A percentile compares a stretch with the other conserved stretches of the same genome.
phyloP scores from a whole-genome alignment of 495 filamentous ascomycete species.

The Apiosordaria backusii region DNA sequence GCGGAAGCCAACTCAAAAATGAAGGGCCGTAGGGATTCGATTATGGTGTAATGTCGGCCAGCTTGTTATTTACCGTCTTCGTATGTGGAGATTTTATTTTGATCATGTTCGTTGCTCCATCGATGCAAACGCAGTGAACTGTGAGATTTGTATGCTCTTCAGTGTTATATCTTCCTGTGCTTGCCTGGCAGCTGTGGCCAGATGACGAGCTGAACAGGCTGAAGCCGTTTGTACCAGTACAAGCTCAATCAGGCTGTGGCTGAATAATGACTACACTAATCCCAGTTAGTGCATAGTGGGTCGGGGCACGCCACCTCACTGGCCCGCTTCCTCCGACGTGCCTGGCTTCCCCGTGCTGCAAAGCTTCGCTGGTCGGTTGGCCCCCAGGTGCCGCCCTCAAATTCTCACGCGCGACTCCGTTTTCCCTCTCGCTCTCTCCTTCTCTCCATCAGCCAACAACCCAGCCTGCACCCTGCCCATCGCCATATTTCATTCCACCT shows the following conservation, averaged over 20 bases:
- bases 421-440: conserved; percentile 23
- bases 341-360: not conserved
- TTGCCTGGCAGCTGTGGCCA: not conserved
- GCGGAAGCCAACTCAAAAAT: not conserved
- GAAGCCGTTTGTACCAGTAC: not conserved
- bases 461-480: conserved; percentile 18
- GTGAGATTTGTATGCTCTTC: not conserved
- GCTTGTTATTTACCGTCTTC: no score
- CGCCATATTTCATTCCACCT: conserved; percentile 25
- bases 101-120: not conserved
- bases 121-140: not conserved
- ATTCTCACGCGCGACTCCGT: conserved; percentile 26
- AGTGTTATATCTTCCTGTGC: not conserved
- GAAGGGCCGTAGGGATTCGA: not conserved
- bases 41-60: no score
- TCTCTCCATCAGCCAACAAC: conserved; percentile 20
- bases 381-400: conserved; percentile 24
- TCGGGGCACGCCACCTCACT: not conserved
- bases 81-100: not conserved
- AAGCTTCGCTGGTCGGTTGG: conserved; percentile 1
- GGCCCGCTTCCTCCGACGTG: not conserved
- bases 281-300: not conserved
- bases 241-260: not conserved
- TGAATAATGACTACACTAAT: not conserved
- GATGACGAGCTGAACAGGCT: not conserved